Base-by-base conservation (phyloP, 495 filamentous ascomycete species). In the Neurospora terricola region DNA sequence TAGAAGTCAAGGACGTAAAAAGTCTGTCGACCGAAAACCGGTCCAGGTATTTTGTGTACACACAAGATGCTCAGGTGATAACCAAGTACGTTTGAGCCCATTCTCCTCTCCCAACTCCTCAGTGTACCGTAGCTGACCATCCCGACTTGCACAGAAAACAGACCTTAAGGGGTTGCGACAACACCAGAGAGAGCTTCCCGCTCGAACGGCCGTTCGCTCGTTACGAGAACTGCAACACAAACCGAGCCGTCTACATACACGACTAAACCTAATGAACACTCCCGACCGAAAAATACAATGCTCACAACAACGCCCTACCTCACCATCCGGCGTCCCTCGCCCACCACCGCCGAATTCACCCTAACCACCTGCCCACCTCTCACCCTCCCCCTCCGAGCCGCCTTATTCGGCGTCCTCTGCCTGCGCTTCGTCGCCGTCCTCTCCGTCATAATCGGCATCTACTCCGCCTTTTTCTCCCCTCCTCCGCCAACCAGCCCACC, bases 311-410 rank as follows among this genome's bases (percentile, higher is more conserved):
- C 81, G 2, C 85, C 86, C 0, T 83, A 84, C 73, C 90, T 96
- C 48, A 87, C 85, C 73, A 87, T 88, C 70, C 88, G 88, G 77
- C 91, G 91, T 69, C 93, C 93, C 68, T 95, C 93, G 42, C 91
- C 93, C 48, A 94, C 93, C 30, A 95, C 93, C n/a, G 89, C 90
- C 75, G 91, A 92, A 77, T 96, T 92, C 84, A 93, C 91, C 69
- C 91, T 96, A 69, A 94, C 93, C 72, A 95, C 93, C 77, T 87
- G 87, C 72, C 87, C 84, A 14, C 88, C 84, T 30, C 82, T 81
- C 2, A 91, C 88, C 62, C 80, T 90, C 72, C 83, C 87, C 7
- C 84, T 88, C 54, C 89, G 88, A 74, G 74, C 88, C 72, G 78
- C 87, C 54, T 86, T 87, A 72, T 76, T 83, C 70, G 70, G 85